A percentile compares a stretch with the other conserved stretches of the same genome.
Conservation (phyloP, 176 grass and related monocot species). For the Echinochloa phyllopogon region DNA sequence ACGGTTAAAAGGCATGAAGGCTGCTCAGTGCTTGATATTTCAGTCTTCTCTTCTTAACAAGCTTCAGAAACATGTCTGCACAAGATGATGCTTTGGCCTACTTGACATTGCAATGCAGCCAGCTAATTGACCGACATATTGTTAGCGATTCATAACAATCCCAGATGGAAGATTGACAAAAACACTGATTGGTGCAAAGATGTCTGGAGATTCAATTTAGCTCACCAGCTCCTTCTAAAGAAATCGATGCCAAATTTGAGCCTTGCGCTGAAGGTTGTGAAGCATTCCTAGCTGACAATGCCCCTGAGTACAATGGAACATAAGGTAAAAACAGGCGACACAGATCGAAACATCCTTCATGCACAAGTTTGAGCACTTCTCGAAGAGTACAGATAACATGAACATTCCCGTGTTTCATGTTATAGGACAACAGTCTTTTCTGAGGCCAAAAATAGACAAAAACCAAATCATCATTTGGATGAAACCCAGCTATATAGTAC, state of each 20-base stretch:
- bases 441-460: background rate
- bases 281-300: background rate
- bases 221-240: background rate
- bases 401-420: background rate
- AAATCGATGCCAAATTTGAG: background rate
- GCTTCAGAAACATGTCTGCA: no score
- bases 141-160: no score
- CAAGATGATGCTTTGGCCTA: no score
- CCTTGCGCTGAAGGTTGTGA: background rate
- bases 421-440: background rate
- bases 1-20: no score
- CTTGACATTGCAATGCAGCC: no score
- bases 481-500: background rate
- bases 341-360: background rate
- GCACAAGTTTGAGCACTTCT: background rate
- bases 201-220: background rate
- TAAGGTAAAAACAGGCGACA: background rate
- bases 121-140: no score
- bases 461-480: background rate
- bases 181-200: background rate
- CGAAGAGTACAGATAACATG: background rate
- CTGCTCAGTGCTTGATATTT: no score
- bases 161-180: no score
- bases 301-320: conserved; percentile 1
- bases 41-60: no score